Percentiles rank a stretch among this genome's conserved stretches.
Evolutionary conservation across 495 filamentous ascomycete species (phyloP).

Genomic region (Penicillium simplicissimum): DNA sequence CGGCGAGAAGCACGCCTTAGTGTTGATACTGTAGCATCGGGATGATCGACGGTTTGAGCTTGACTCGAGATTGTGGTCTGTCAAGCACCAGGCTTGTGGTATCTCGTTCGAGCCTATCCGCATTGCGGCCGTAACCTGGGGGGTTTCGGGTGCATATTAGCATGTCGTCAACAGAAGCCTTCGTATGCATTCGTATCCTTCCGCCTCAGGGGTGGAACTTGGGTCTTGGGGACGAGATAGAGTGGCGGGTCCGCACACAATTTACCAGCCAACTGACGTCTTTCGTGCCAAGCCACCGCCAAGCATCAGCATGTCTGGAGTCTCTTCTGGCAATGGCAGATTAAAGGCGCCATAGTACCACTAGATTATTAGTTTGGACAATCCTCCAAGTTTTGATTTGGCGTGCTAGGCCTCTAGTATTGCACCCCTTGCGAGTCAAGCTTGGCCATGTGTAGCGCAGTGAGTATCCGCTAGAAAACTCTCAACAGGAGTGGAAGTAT

Average conservation of each 20-base stretch:
- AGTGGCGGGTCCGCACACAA: constrained; percentile 18
- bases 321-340: not conserved
- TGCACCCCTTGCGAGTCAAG: too few relatives aligned
- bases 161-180: not conserved
- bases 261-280: constrained; percentile 15
- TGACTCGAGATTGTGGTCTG: not conserved
- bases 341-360: too few relatives aligned
- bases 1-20: constrained; percentile 28
- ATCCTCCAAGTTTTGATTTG: too few relatives aligned
- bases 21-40: constrained; percentile 19
- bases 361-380: too few relatives aligned
- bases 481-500: too few relatives aligned
- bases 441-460: too few relatives aligned
- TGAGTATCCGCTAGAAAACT: too few relatives aligned
- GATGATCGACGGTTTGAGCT: constrained; percentile 16
- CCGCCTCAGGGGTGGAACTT: not conserved
- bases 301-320: constrained; percentile 4
- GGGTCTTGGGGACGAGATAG: not conserved
- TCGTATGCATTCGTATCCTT: not conserved
- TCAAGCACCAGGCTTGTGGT: too few relatives aligned
- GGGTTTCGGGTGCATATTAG: too few relatives aligned
- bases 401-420: too few relatives aligned
- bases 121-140: too few relatives aligned
- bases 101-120: not conserved
- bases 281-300: constrained; percentile 18